Percentiles rank a stretch among this genome's conserved stretches.
These are phyloP conservation scores for Aspergillus ochraceus DNA, from an alignment of 2,329 filamentous ascomycete species.

Conservation along the genomic window DNA sequence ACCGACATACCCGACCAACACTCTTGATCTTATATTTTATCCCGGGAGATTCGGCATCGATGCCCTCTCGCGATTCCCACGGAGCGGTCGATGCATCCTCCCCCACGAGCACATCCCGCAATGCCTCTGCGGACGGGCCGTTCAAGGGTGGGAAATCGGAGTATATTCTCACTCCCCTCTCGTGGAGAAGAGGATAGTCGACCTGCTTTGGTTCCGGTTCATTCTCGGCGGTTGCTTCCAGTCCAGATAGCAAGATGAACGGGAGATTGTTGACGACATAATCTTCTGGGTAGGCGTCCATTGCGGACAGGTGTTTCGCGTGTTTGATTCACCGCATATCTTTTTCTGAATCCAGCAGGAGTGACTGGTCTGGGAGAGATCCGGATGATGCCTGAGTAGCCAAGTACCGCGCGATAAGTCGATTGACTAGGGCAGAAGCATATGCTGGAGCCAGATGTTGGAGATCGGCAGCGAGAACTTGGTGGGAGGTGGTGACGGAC, in stretches of 20 bases:
- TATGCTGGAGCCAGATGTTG: no score
- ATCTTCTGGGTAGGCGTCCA: constrained; percentile 55
- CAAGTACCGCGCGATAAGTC: no score
- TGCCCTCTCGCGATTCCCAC: constrained; percentile 63
- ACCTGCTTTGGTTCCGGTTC: constrained; percentile 33
- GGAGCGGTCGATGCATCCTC: constrained; percentile 64
- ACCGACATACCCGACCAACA: constrained; percentile 73
- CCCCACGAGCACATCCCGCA: constrained; percentile 66
- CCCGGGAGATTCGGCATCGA: constrained; percentile 48
- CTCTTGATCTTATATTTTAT: constrained; percentile 68
- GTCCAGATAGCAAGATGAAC: constrained; percentile 77
- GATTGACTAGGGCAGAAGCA: no score
- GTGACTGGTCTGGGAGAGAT: background rate
- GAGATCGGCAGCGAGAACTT: no score
- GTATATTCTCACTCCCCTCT: constrained; percentile 62
- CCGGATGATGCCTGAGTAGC: background rate
- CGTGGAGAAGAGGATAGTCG: constrained; percentile 52
- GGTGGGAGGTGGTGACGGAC: background rate
- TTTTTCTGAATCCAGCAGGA: constrained; percentile 10
- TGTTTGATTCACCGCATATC: constrained; percentile 36
- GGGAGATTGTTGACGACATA: constrained; percentile 88
- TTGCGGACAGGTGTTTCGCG: constrained; percentile 34
- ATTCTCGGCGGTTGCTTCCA: constrained; percentile 49
- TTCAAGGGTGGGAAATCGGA: constrained; percentile 71
- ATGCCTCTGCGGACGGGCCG: constrained; percentile 62